A percentile compares a stretch with the other conserved stretches of the same genome.
These are phyloP conservation scores for Hypoxylon sp. DNA, from an alignment of 2,329 filamentous ascomycete species.

Conservation along the genomic window DNA sequence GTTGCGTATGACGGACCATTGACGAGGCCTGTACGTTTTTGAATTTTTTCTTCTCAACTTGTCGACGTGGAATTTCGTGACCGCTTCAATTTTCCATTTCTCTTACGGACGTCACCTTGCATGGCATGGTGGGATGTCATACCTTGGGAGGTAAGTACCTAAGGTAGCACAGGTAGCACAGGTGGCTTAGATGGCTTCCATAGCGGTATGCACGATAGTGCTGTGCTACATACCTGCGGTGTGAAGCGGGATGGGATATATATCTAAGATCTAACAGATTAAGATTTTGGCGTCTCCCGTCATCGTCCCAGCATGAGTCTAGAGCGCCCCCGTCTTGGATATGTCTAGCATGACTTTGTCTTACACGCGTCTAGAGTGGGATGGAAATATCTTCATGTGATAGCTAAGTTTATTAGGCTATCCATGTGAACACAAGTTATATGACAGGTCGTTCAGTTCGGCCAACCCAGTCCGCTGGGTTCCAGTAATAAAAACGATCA, in stretches of 20 bases:
- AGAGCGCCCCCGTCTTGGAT: conserved; percentile 14
- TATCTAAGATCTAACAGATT: conserved; percentile 30
- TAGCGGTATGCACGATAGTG: conserved; percentile 1
- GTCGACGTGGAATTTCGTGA: conserved; percentile 13
- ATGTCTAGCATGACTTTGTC: conserved; percentile 3
- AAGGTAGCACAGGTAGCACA: neutral
- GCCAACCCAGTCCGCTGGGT: conserved; percentile 31
- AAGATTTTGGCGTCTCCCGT: conserved; percentile 19
- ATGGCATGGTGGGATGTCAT: conserved; percentile 34
- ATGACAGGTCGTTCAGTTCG: conserved; percentile 14
- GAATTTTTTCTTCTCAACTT: conserved; percentile 1
- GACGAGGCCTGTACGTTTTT: conserved; percentile 20
- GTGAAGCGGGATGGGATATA: conserved; percentile 18
- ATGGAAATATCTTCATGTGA: conserved; percentile 9
- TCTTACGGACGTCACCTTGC: conserved; percentile 39
- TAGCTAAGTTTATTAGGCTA: neutral
- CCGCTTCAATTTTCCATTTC: conserved; percentile 16
- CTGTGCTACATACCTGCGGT: conserved; percentile 14
- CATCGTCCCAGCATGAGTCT: conserved; percentile 19
- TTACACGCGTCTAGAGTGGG: conserved; percentile 16
- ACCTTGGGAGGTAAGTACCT: neutral
- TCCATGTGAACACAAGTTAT: conserved; percentile 19
- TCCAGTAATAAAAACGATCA: conserved; percentile 19
- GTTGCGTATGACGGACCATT: conserved; percentile 31
- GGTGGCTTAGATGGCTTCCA: conserved; percentile 9